A percentile compares a stretch with the other conserved stretches of the same genome.
phyloP scores from a whole-genome alignment of 345 rosid species.

The Aquilaria sinensis region DNA sequence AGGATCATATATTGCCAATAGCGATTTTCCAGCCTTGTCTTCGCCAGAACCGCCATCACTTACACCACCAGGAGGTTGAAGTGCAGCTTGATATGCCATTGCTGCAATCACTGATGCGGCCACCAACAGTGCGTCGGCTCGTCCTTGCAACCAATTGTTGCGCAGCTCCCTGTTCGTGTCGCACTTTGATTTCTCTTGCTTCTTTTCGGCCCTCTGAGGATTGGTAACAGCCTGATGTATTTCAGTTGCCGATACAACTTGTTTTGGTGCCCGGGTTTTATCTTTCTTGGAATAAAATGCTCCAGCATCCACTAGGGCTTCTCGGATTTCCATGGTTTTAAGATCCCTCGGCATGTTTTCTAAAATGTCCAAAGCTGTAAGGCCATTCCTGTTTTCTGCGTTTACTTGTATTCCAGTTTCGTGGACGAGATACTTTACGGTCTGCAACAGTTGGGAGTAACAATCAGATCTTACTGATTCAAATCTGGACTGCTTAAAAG shows the following conservation, averaged over 20 bases:
- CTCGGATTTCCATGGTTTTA: slow-evolving; percentile 20
- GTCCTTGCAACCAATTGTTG: slow-evolving; percentile 15
- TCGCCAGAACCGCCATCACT: slow-evolving; percentile 14
- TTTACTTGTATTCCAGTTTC: slow-evolving; percentile 14
- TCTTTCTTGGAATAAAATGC: slow-evolving; percentile 3
- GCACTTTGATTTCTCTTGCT: not conserved
- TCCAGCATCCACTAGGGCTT: slow-evolving; percentile 9
- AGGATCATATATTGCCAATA: slow-evolving; percentile 7
- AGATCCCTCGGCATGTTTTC: slow-evolving; percentile 13
- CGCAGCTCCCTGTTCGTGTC: not conserved
- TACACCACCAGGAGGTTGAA: slow-evolving; percentile 25
- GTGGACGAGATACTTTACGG: slow-evolving; percentile 13
- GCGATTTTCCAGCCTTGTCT: not conserved
- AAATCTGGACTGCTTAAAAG: not conserved
- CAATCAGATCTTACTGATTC: not conserved
- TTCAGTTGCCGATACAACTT: not conserved
- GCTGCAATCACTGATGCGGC: slow-evolving; percentile 31
- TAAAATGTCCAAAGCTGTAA: slow-evolving; percentile 17
- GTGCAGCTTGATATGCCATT: slow-evolving; percentile 27
- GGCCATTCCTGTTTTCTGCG: slow-evolving; percentile 17
- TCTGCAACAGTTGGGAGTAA: slow-evolving; percentile 15
- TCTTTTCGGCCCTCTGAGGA: not conserved
- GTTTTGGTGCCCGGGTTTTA: not conserved
- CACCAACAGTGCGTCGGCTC: slow-evolving; percentile 26
- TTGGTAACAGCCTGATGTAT: not conserved